Evolutionary conservation across 2,329 filamentous ascomycete genomes (phyloP).

Genomic region (Ophiocordyceps australis): DNA sequence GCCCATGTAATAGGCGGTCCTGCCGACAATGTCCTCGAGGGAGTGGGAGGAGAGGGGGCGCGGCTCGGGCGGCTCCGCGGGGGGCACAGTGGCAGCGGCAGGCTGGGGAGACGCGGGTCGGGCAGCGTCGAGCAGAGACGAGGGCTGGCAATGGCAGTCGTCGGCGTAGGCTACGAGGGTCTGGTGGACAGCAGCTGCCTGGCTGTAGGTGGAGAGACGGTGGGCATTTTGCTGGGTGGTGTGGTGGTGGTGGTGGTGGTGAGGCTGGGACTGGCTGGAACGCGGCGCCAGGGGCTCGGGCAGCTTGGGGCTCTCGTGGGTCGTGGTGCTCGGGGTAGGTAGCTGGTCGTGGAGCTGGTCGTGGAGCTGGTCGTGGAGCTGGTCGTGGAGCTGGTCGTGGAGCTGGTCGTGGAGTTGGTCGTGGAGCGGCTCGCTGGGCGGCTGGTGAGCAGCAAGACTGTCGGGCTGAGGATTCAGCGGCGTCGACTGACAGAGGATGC

Average conservation of each 20-base stretch:
- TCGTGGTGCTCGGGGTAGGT: conserved; percentile 2
- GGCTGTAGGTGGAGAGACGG: conserved; percentile 1
- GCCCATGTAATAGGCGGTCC: conserved; percentile 25
- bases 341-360: conserved; percentile 1
- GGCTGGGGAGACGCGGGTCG: neutral
- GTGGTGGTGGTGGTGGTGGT: neutral
- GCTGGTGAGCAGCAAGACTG: no score
- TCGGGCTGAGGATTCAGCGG: no score
- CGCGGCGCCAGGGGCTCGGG: neutral
- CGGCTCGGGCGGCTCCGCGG: neutral
- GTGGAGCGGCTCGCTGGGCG: no score
- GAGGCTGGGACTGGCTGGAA: neutral
- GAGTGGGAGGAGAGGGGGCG: conserved; percentile 9
- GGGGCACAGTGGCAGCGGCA: neutral
- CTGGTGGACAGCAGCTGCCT: conserved; percentile 9
- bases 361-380: neutral
- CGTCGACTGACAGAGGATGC: conserved; percentile 14
- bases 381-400: neutral
- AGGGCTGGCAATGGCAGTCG: conserved; percentile 1
- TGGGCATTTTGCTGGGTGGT: no score
- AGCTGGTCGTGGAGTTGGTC: neutral
- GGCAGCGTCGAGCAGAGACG: neutral
- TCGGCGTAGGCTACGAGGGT: no score
- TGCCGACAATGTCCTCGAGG: conserved; percentile 21
- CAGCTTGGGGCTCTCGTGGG: conserved; percentile 2